phyloP scores from a whole-genome alignment of 1,139 yeast species.

The Pichia sp. region DNA sequence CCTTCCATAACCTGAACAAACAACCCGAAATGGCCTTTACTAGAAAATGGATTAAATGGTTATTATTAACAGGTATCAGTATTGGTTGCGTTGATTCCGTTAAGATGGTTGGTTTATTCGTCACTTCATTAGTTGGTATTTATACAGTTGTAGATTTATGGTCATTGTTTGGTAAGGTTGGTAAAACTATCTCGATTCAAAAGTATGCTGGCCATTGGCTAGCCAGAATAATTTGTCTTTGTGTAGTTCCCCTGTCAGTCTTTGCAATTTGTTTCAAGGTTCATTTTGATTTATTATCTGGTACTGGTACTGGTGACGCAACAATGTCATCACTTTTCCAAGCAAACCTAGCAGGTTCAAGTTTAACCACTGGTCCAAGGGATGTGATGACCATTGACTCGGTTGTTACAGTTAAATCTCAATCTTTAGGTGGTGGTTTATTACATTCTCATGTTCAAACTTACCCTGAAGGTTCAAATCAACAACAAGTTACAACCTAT shows the following conservation, averaged over 20 bases:
- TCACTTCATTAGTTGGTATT: conserved; percentile 68
- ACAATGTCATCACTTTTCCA: conserved; percentile 96
- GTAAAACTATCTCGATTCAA: conserved; percentile 38
- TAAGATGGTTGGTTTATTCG: conserved; percentile 78
- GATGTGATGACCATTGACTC: conserved; percentile 80
- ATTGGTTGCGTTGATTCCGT: conserved; percentile 79
- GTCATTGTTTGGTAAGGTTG: conserved; percentile 55
- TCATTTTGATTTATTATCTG: conserved; percentile 66
- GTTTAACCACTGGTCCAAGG: conserved; percentile 80
- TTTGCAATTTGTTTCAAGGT: conserved; percentile 63
- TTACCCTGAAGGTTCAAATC: conserved; percentile 91
- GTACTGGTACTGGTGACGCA: conserved; percentile 90
- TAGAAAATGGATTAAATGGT: conserved; percentile 93
- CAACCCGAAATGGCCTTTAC: conserved; percentile 46
- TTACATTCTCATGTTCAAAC: conserved; percentile 93
- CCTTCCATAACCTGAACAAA: conserved; percentile 69
- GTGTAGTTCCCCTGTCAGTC: conserved; percentile 54
- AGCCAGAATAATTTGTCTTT: conserved; percentile 55
- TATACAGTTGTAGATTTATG: conserved; percentile 70
- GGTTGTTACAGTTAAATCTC: conserved; percentile 72
- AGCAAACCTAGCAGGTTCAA: conserved; percentile 79
- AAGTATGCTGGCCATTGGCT: conserved; percentile 56
- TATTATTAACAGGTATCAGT: conserved; percentile 63
- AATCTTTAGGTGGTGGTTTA: conserved; percentile 87
- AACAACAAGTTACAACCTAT: conserved; percentile 94